Evolutionary conservation across 2,329 filamentous ascomycete species (phyloP), one percentile per base, ranked within the genome.

Genomic region (Sphaerulina musiva): DNA sequence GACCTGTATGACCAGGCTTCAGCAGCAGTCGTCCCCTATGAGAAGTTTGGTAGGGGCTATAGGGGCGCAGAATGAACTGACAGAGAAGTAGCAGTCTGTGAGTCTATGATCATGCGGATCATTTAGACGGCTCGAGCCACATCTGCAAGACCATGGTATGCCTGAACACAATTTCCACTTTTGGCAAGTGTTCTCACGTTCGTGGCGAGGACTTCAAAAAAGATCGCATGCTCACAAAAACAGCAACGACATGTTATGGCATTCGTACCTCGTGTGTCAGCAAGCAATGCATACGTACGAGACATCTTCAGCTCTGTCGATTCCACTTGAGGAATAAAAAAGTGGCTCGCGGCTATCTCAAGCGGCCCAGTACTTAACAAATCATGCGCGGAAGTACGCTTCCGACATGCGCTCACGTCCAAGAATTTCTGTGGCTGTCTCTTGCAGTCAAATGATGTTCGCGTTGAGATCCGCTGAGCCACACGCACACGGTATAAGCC

Each of bases 111-210:
- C 40, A 20, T 45, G 42, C 40, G 17, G 36, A 45, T 20, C 26
- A 31, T 45, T 41, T 17, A 32, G 26, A 36, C 41, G 48, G 26
- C 40, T 29, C 29, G 29, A 23, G 14, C 40, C 17, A 43, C 34
- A 17, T 38, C 48, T 31, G 41, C 20, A 29, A 40, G 36, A 51
- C 48, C 48, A 45, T 45, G 48, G 44, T 41, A 34, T 32, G 31
- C 12, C 10, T 44, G 48, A 34, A 8, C 41, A 51, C 31, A 14
- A 44, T 23, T 51, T 41, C 48, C 41, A 8, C 23, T 38, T 51
- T 23, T 17, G 48, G 48, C 12, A 51, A 36, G 41, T 51, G 48
- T 45, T 44, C 20, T 36, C 40, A 43, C 23, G 23, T 43, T 20
- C 34, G 26, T 17, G 26, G 3, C 26, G 34, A 26, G 17, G 1